Conservation (phyloP, 1,284 basidiomycete species). For the Tremellales sp. region DNA sequence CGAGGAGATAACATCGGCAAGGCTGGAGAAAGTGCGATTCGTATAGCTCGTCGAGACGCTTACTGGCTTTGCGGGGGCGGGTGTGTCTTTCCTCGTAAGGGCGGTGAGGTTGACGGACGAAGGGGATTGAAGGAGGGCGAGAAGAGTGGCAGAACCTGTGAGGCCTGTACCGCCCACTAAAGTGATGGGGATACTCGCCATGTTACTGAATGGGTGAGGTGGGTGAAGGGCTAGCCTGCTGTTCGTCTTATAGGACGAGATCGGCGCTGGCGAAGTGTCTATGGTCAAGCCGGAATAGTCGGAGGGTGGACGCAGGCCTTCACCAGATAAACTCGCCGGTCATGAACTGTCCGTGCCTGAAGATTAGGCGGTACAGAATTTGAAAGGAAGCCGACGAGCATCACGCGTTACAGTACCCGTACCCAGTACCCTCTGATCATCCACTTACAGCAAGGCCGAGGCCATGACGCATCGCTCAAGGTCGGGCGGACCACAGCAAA, state of each 20-base stretch:
- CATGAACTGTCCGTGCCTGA: no score
- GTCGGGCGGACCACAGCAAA: background rate
- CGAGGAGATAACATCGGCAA: slow-evolving; percentile 14
- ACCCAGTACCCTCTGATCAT: no score
- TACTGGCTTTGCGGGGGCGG: background rate
- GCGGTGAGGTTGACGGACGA: slow-evolving; percentile 33
- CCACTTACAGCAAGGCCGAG: no score
- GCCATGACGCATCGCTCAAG: background rate
- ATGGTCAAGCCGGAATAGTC: no score
- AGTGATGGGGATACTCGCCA: slow-evolving; percentile 21
- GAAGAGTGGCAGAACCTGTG: slow-evolving; percentile 35
- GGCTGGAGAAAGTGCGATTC: slow-evolving; percentile 25
- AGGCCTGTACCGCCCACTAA: slow-evolving; percentile 45
- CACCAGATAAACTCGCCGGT: no score
- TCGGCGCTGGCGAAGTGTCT: no score
- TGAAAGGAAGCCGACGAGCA: no score
- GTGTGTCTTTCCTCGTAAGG: slow-evolving; percentile 33
- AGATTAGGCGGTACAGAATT: no score
- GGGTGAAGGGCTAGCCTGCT: no score
- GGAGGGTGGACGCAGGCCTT: no score
- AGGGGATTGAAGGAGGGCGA: slow-evolving; percentile 25
- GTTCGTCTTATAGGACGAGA: no score
- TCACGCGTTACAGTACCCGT: no score
- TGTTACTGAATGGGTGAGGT: background rate
- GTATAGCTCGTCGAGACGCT: slow-evolving; percentile 18